phyloP scores from a whole-genome alignment of 768 basidiomycete genomes.

The Lactarius evosmus region DNA sequence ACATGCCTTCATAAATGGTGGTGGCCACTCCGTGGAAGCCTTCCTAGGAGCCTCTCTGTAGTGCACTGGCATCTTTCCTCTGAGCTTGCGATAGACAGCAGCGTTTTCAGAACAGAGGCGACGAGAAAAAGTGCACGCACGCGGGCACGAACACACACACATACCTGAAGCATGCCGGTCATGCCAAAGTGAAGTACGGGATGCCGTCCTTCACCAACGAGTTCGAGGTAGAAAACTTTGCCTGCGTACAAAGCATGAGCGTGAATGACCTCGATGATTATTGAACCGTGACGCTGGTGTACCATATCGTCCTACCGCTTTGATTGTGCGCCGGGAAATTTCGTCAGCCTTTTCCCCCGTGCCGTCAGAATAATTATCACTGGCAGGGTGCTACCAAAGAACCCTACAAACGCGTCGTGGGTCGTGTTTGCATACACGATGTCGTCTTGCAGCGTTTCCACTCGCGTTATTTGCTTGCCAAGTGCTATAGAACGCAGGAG shows the following conservation, averaged over 20 bases:
- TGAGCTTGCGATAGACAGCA: constrained; percentile 39
- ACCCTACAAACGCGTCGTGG: constrained; percentile 59
- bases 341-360: constrained; percentile 47
- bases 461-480: constrained; percentile 52
- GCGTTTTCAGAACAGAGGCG: constrained; percentile 6
- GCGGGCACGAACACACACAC: not conserved
- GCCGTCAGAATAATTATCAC: constrained; percentile 5
- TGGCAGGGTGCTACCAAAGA: not conserved
- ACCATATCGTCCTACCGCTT: constrained; percentile 55
- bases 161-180: constrained; percentile 78
- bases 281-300: constrained; percentile 1
- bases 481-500: constrained; percentile 51
- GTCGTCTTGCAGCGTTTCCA: constrained; percentile 56
- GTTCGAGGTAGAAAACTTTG: constrained; percentile 63
- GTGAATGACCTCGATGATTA: not conserved
- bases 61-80: constrained; percentile 46
- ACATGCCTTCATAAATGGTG: constrained; percentile 59
- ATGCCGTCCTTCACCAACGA: constrained; percentile 56
- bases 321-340: constrained; percentile 47
- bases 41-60: constrained; percentile 48
- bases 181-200: constrained; percentile 82
- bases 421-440: constrained; percentile 61
- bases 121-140: not conserved
- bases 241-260: constrained; percentile 38
- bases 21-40: constrained; percentile 55